phyloP scores from a whole-genome alignment of 1,284 basidiomycete genomes.

The Ceratobasidium sp. region DNA sequence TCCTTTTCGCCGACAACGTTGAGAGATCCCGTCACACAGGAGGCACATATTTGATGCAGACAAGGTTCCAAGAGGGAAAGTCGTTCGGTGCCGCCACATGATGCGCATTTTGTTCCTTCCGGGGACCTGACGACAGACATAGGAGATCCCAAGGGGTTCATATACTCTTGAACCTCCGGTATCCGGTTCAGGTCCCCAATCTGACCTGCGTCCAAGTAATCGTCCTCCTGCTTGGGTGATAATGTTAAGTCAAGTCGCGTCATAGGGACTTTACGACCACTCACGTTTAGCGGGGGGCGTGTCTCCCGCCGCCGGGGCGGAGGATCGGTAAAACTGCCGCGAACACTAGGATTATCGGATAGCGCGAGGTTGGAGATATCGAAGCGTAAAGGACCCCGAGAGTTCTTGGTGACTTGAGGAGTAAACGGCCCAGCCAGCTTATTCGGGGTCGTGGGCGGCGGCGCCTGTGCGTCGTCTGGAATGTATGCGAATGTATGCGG shows the following conservation, averaged over 20 bases:
- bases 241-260: background rate
- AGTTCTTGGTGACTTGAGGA: slow-evolving; percentile 20
- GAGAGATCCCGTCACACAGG: slow-evolving; percentile 76
- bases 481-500: slow-evolving; percentile 34
- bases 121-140: background rate
- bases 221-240: background rate
- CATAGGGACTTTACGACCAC: background rate
- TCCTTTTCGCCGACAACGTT: slow-evolving; percentile 85
- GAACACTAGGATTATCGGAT: background rate
- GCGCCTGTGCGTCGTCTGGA: background rate
- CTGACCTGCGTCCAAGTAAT: background rate
- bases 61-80: slow-evolving; percentile 74
- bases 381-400: slow-evolving; percentile 5
- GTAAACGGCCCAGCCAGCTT: slow-evolving; percentile 28
- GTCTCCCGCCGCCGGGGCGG: slow-evolving; percentile 29
- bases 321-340: slow-evolving; percentile 37
- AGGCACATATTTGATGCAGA: slow-evolving; percentile 71
- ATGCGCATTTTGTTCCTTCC: slow-evolving; percentile 6
- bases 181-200: background rate
- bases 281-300: background rate
- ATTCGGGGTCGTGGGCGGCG: slow-evolving; percentile 1
- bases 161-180: background rate
- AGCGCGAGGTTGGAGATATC: background rate
- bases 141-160: background rate
- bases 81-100: slow-evolving; percentile 27